These are phyloP conservation scores for Bimuria novae-zelandiae DNA, from an alignment of 2,329 filamentous ascomycete species.

Conservation along the genomic window DNA sequence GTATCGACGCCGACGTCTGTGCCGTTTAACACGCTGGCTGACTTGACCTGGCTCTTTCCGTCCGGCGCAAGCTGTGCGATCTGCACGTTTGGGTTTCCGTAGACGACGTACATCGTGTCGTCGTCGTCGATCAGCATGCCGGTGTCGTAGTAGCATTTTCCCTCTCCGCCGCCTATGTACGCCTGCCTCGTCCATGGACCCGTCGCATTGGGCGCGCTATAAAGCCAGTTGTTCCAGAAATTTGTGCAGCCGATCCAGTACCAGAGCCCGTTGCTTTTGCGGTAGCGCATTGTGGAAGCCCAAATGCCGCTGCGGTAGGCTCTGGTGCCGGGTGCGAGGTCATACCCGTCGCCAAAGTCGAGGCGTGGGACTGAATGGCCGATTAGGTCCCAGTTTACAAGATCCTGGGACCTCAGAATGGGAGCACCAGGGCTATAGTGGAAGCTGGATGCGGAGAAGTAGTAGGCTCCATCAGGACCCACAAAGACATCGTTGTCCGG, in stretches of 20 bases:
- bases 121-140: constrained; percentile 61
- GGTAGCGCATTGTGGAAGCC: constrained; percentile 57
- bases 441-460: constrained; percentile 58
- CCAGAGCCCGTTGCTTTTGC: constrained; percentile 50
- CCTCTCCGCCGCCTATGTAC: background rate
- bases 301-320: constrained; percentile 58
- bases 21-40: no score
- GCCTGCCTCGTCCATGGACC: constrained; percentile 45
- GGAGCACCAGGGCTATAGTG: constrained; percentile 60
- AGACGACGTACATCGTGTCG: constrained; percentile 60
- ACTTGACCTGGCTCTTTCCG: constrained; percentile 50
- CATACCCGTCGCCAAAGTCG: constrained; percentile 44
- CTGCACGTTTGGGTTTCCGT: constrained; percentile 50
- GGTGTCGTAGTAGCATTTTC: constrained; percentile 58
- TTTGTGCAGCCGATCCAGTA: constrained; percentile 62
- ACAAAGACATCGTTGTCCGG: constrained; percentile 57
- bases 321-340: constrained; percentile 49
- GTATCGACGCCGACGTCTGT: constrained; percentile 47
- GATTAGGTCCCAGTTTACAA: constrained; percentile 52
- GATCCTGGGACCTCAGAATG: constrained; percentile 56
- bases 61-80: constrained; percentile 56
- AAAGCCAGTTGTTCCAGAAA: constrained; percentile 60
- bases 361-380: constrained; percentile 34
- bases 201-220: constrained; percentile 47
- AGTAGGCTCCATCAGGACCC: constrained; percentile 50